These are phyloP conservation scores for Protostelium mycophagum DNA, from an alignment of 78 protist species.

Conservation along the genomic window DNA sequence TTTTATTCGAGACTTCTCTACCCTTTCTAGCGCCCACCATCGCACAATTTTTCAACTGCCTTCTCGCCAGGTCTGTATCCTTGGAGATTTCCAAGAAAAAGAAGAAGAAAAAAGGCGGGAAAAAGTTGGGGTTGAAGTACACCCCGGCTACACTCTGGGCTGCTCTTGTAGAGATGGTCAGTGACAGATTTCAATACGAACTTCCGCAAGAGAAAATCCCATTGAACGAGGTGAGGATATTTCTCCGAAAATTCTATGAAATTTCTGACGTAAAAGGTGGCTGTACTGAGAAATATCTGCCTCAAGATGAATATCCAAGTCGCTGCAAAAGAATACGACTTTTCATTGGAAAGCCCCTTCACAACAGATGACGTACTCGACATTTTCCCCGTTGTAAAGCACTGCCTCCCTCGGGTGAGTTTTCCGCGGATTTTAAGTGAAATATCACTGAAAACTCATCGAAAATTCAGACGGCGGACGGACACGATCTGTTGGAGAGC, in stretches of 20 bases:
- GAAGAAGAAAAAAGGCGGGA: constrained; percentile 3
- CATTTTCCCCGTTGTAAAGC: constrained; percentile 47
- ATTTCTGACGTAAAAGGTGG: background rate
- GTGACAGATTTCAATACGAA: background rate
- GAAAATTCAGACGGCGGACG: constrained; percentile 15
- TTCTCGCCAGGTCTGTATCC: constrained; percentile 25
- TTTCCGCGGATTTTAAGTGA: background rate
- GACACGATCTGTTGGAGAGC: constrained; percentile 30
- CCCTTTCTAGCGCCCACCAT: constrained; percentile 18
- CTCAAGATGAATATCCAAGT: constrained; percentile 46
- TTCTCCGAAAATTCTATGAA: background rate
- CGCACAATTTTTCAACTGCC: constrained; percentile 55
- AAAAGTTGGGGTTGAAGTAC: background rate
- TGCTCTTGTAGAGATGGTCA: background rate
- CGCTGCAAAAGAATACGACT: constrained; percentile 29
- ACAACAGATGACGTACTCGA: constrained; percentile 37
- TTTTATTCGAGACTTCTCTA: constrained; percentile 6
- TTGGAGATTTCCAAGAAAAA: constrained; percentile 12
- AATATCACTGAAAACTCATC: background rate
- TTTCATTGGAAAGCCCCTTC: constrained; percentile 48
- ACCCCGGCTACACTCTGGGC: background rate
- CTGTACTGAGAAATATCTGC: constrained; percentile 10
- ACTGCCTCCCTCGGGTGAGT: constrained; percentile 25
- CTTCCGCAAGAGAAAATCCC: background rate
- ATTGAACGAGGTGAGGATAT: background rate